Evolutionary conservation across 352 stramenopile species (phyloP), one percentile per base, ranked within the genome.

Genomic region (Phytopythium ostracodes): DNA sequence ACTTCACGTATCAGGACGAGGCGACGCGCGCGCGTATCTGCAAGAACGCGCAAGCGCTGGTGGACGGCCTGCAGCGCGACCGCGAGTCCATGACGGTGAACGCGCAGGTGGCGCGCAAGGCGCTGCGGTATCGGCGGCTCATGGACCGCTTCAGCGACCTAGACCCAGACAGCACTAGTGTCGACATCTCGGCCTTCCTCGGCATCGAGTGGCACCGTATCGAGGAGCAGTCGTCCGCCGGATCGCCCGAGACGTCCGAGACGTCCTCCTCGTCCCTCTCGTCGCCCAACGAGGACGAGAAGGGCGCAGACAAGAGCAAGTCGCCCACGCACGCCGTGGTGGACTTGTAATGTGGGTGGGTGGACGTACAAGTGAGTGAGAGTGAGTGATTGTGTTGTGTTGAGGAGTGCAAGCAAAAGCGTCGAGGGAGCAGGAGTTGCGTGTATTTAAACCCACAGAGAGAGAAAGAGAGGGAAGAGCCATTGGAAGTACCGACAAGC

Each of bases 131-230:
- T 44, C 72, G 72, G 10, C 55, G 67, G 31, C 58, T 80, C 46
- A 70, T 76, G 63, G 66, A 52, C 22, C 64, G 66, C 31, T 50
- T 80, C 27, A 59, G 65, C 27, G 67, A 75, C 31, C 68, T 80
- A 47, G 65, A 80, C 59, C 49, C 75, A 14, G 62, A 75, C 27
- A 63, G 73, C 53, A 63, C 69, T 11, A 33, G 68, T 43, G 76
- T 80, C 44, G 72, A 80, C 31, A 69, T 63, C 44, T 77, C 72
- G 20, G 72, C 68, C 7, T 80, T 77, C 59, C 73, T 80, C 20
- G 72, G 72, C 38, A 72, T 80, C 43, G 72, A 76, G 57, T 80
- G 72, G 72, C 68, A 70, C 58, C 71, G 63, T 29, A 40, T 56
- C 14, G 46, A 31, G 22, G 29, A 17, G 2, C 17, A 56, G 17